Evolutionary conservation across 495 filamentous ascomycete genomes (phyloP), one percentile per base, ranked within the genome.

Genomic region (Aspergillus kassunensis): DNA sequence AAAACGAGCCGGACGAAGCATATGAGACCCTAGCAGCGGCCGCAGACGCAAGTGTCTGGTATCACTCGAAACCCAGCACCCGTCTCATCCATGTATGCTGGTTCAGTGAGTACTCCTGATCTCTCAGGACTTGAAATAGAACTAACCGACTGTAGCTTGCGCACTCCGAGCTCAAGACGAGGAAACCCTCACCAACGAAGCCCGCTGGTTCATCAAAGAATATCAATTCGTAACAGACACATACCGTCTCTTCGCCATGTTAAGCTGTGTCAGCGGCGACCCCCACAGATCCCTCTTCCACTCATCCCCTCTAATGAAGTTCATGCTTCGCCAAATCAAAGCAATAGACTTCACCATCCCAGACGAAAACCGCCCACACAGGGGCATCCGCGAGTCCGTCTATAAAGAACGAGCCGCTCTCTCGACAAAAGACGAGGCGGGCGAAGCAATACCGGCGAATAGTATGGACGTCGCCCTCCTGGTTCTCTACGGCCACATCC

Each of bases 301-400:
- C 56, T 75, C 77, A 18, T 78, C 76, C 5, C 73, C 80, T 10
- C 77, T 86, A 24, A 90, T 95, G 69, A 97, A 97, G 61, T 95
- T 86, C 64, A 82, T 97, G 62, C 76, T 96, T 9, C 81, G 91
- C 18, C 89, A 92, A 67, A 86, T 97, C 69, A 96, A 95, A 66
- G 84, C 85, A 12, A 90, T 95, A 81, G 93, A 98, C 61, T 83
- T 73, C 53, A 73, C 73, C 8, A 53, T 82, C 0, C 65, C 73
- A 6, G 60, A 65, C 3, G 58, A 71, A 13, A 48, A 44, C 6
- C 54, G 56, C 16, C 48, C 55, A 0, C 44, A 31, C n/a, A 51
- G 53, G 31, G 50, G 48, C 7, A 40, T 60, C 12, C 64, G 69
- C 30, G 58, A 70, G 44, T 65, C 64, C n/a, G 52, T 71, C 21